Conservation (phyloP, 2,329 filamentous ascomycete genomes). For the Alternaria dauci region DNA sequence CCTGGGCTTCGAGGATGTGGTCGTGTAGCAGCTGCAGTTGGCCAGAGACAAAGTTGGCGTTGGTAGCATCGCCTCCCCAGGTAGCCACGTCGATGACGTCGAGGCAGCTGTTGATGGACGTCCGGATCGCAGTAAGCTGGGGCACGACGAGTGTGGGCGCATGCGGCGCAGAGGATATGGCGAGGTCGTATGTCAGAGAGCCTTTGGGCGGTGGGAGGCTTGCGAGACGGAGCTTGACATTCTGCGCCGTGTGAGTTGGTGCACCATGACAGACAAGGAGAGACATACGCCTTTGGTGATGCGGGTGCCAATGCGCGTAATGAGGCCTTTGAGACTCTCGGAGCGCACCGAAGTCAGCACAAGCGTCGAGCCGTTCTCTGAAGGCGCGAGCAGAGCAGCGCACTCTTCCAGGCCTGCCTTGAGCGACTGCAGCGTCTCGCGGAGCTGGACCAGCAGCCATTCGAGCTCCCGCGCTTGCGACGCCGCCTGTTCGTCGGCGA, state of each 20-base stretch:
- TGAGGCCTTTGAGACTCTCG: constrained; percentile 89
- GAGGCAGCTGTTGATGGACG: constrained; percentile 82
- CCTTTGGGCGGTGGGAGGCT: constrained; percentile 68
- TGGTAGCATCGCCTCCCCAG: constrained; percentile 71
- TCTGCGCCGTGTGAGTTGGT: constrained; percentile 56
- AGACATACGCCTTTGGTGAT: constrained; percentile 83
- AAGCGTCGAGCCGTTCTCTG: constrained; percentile 85
- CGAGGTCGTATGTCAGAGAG: constrained; percentile 60
- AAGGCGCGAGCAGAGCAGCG: constrained; percentile 82
- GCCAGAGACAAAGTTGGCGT: constrained; percentile 65
- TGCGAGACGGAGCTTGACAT: constrained; percentile 77
- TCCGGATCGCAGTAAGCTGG: constrained; percentile 75
- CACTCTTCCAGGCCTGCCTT: constrained; percentile 85
- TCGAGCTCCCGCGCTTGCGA: constrained; percentile 66
- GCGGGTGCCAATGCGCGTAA: constrained; percentile 88
- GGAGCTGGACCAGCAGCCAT: constrained; percentile 69
- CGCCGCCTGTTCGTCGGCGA: constrained; percentile 62
- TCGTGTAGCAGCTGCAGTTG: constrained; percentile 67
- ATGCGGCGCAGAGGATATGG: constrained; percentile 61
- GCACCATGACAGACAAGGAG: constrained; percentile 23
- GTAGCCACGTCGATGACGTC: constrained; percentile 82
- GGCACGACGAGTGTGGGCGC: constrained; percentile 69
- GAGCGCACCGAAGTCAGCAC: constrained; percentile 87
- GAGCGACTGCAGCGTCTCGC: constrained; percentile 67
- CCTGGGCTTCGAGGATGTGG: constrained; percentile 68